Base-by-base conservation (phyloP, 345 rosid genomes). In the Eucalyptus rudis region DNA sequence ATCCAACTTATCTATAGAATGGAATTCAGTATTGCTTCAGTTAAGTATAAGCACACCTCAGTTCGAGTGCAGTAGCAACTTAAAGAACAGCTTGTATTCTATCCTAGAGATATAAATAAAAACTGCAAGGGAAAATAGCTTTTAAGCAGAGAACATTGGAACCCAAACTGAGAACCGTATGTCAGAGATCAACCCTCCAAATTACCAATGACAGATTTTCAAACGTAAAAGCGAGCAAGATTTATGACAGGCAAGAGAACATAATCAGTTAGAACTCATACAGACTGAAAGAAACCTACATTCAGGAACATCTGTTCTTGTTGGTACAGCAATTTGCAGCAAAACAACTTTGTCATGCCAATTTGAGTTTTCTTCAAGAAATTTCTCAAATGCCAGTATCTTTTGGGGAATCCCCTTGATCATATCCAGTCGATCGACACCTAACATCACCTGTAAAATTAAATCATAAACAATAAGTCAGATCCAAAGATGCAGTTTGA, bases 401-500 rank as follows among this genome's bases (percentile, higher is more conserved):
- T 98, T 98, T 83, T 98, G 99, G 24, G 99, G 99, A 92, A 98
- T 98, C 89, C 99, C 99, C 92, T 98, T 98, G 87, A 98, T 98
- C 99, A 98, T 98, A 91, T 98, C 99, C 90, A 98, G 97, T 45
- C 99, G 98, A 93, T 98, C 99, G 88, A 98, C 99, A 88, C 99
- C 99, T 92, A 98, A 91, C 99, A 98, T 98, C 87, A 98, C 98
- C 99, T 98, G 95, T 24, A 86, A 91, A 54, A 36, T 88, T 58
- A 62, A 66, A 89, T 49, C 40, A 68, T 86, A 64, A 86, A 76
- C 64, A 40, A 80, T n/a, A 52, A 76, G 88, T 66, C 87, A 50
- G 68, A 86, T 51, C 49, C 40, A 31, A 33, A 86, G 43, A 50
- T 49, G 52, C 13, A 49, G 8, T 86, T 36, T 86, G 44, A 54